Evolutionary conservation across 1,284 basidiomycete species (phyloP), one percentile per base, ranked within the genome.

Genomic region (Phylloboletellus chloephorus): DNA sequence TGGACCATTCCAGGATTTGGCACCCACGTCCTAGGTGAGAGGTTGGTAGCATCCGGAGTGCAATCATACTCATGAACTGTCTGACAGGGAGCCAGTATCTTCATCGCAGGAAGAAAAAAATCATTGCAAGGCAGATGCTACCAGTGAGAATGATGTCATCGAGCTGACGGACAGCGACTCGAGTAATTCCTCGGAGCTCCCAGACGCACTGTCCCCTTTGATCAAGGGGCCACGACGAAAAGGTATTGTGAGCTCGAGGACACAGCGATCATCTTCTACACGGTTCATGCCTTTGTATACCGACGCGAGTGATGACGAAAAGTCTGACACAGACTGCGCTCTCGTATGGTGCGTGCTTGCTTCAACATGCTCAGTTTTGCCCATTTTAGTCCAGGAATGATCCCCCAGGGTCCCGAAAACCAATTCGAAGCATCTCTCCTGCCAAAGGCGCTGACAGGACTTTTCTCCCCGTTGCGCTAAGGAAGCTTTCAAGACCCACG

Each of bases 341-440:
- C 63, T 79, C 16, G 54, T 67, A 12, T 53, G 76, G 73, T 79
- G 52, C 46, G 76, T 54, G 19, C 22, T 22, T 31, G 28, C 30
- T 12, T 15, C 35, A 25, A 23, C 15, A 26, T 39, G 10, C 21
- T 33, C 6, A 4, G 8, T 13, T 32, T 36, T 39, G 3, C 39
- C 9, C 13, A 47, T 32, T 15, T 25, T 21, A 37, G 15, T 34
- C 17, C 19, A 62, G 55, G 33, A 35, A 78, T 44, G 75, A 75
- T 43, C 73, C 75, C 7, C 68, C 56, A 34, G 61, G 60, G 33
- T 66, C 71, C 9, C 66, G 64, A 24, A 75, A 63, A 46, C 78
- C 75, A 6, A 48, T 71, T 21, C 66, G 54, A n/a, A 46, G 43
- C 24, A 45, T 41, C 23, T 36, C 31, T 35, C 53, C 44, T 9